Evolutionary conservation across 805 yeast genomes (phyloP).

Genomic region (Starmerella davenportii): DNA sequence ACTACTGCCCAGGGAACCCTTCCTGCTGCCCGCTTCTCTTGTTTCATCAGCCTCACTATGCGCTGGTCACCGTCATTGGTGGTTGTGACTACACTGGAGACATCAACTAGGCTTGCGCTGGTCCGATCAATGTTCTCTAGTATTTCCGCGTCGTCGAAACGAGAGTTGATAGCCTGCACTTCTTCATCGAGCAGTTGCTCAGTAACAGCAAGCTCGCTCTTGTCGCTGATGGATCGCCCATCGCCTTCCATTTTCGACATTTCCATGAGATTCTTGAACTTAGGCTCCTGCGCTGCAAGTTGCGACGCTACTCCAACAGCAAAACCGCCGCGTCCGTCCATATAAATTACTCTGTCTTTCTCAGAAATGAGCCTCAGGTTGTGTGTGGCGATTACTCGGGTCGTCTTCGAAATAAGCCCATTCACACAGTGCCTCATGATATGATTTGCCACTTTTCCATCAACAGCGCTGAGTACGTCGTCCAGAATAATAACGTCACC

Average conservation of each 20-base stretch:
- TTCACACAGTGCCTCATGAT: constrained; percentile 52
- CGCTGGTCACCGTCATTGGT: neutral
- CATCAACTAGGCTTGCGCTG: neutral
- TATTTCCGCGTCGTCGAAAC: too few species aligned
- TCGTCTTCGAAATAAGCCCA: constrained; percentile 38
- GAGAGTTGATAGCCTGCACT: neutral
- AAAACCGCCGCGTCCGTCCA: constrained; percentile 41
- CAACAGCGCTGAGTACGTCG: constrained; percentile 77
- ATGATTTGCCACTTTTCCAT: constrained; percentile 66
- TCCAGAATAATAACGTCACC: constrained; percentile 53
- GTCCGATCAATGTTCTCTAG: too few species aligned
- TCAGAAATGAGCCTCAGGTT: constrained; percentile 52
- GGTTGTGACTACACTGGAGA: neutral
- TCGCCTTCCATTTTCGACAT: neutral
- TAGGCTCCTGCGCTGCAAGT: constrained; percentile 21
- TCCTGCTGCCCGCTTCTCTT: constrained; percentile 20
- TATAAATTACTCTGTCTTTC: constrained; percentile 56
- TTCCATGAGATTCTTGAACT: neutral
- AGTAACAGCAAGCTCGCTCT: neutral
- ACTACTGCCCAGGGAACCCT: constrained; percentile 29
- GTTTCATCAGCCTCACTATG: constrained; percentile 15
- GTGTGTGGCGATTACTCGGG: constrained; percentile 69
- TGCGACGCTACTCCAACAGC: constrained; percentile 45
- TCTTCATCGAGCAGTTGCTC: neutral
- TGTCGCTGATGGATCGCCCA: neutral